Base-by-base conservation (phyloP, 805 yeast genomes). In the Ogataea nakhonphanomensis region DNA sequence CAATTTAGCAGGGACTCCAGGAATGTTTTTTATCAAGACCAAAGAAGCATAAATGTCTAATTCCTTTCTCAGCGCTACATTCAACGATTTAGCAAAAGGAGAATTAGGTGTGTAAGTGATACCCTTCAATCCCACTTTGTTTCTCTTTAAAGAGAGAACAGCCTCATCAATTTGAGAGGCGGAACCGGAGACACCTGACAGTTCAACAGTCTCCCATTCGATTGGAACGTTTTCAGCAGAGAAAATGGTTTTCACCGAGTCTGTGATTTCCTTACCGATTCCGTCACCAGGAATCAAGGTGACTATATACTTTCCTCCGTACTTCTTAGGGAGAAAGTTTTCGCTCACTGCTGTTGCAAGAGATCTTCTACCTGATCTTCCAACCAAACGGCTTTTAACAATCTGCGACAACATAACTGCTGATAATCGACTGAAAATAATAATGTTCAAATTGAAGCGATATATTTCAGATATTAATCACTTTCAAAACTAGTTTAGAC, bases 201-300 rank as follows among this genome's bases (percentile, higher is more conserved):
- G 81, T 54, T 84, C 84, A 48, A 84, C 79, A 38, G 77, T 76
- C 66, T 93, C 98, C 84, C 93, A 93, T 55, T 89, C 96, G 53
- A 91, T 81, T 54, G 99, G 99, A 31, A 93, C 84, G 52, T 78
- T 79, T 68, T 85, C 89, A 48, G 87, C 78, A 62, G 81, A 76
- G 75, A 91, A 91, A 63, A 91, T 85, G 53, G 87, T 78, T 66
- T 84, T 81, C 46, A 91, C 99, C 20, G 97, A 84, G 65, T 85
- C 91, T 44, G 98, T 84, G 63, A 90, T 86, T 72, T 90, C 96
- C 61, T 82, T 83, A 67, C 99, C 99, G 53, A 90, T 84, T 78
- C 98, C 98, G 64, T 91, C 99, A 69, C 99, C 96, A 44, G 98
- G 98, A 55, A 91, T 83, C 64, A 91, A 75, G 36, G 99, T 91